Percentiles rank a stretch among this genome's conserved stretches.
Evolutionary conservation across 2,329 filamentous ascomycete species (phyloP).

Genomic region (Diplocarpon rosae): DNA sequence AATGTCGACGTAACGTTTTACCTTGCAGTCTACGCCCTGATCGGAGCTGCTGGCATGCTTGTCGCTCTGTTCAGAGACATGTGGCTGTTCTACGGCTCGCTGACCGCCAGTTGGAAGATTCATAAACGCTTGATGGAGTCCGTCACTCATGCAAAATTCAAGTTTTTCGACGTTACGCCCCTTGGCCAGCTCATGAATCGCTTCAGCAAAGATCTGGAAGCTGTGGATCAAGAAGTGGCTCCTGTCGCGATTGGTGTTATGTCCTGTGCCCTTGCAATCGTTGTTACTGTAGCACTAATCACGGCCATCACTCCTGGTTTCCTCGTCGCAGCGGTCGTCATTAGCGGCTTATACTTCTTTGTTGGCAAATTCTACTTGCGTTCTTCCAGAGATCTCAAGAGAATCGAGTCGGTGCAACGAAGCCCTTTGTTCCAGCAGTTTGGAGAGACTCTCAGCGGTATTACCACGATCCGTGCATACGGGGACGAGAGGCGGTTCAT

Average conservation of each 20-base stretch:
- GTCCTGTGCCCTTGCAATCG: constrained; percentile 51
- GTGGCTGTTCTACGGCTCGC: constrained; percentile 84
- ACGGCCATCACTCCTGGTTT: constrained; percentile 84
- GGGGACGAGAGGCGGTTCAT: constrained; percentile 90
- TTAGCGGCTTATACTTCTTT: constrained; percentile 69
- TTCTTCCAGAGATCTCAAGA: constrained; percentile 89
- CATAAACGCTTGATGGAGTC: constrained; percentile 68
- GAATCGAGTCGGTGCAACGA: constrained; percentile 84
- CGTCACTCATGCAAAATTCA: constrained; percentile 84
- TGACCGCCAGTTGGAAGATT: constrained; percentile 76
- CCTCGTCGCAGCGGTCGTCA: constrained; percentile 75
- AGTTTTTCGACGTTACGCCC: constrained; percentile 94
- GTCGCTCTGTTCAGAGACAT: constrained; percentile 74
- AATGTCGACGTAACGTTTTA: constrained; percentile 78
- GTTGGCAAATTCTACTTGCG: constrained; percentile 83
- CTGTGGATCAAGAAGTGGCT: constrained; percentile 90
- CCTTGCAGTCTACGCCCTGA: constrained; percentile 66
- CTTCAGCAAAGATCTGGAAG: constrained; percentile 95
- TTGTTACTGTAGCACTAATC: constrained; percentile 82
- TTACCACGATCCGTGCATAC: constrained; percentile 94
- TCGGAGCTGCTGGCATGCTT: constrained; percentile 68
- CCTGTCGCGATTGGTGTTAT: constrained; percentile 73
- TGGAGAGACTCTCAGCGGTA: constrained; percentile 85
- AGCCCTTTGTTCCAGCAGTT: constrained; percentile 97
- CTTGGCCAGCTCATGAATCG: constrained; percentile 95